Percentiles rank a stretch among this genome's conserved stretches.
Evolutionary conservation across 2,329 filamentous ascomycete species (phyloP).

Genomic region (Karstenula rhodostoma): DNA sequence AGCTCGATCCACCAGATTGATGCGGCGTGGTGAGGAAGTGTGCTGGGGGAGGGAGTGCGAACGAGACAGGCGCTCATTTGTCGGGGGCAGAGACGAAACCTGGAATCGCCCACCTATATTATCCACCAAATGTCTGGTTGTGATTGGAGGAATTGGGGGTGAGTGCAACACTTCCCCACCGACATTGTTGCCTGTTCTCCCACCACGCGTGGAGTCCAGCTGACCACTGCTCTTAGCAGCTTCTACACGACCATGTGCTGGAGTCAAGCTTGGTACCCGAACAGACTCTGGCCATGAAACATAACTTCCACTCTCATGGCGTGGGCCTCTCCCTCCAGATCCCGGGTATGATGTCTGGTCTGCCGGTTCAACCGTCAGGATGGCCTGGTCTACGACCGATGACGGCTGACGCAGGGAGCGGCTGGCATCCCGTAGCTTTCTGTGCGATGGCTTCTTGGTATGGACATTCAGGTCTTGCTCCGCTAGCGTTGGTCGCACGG

Average conservation of each 20-base stretch:
- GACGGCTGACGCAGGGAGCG: slow-evolving; percentile 22
- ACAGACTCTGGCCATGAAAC: slow-evolving; percentile 55
- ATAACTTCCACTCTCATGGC: slow-evolving; percentile 43
- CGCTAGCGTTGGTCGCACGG: slow-evolving; percentile 34
- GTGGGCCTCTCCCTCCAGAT: slow-evolving; percentile 46
- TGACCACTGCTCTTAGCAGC: slow-evolving; percentile 22
- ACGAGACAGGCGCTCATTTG: slow-evolving; percentile 27
- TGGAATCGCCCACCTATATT: slow-evolving; percentile 22
- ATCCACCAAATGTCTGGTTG: slow-evolving; percentile 17
- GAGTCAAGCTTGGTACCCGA: slow-evolving; percentile 27
- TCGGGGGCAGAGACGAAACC: slow-evolving; percentile 29
- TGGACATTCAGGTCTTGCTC: slow-evolving; percentile 34
- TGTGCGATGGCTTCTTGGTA: slow-evolving; percentile 18
- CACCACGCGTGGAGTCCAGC: slow-evolving; percentile 14
- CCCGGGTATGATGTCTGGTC: slow-evolving; percentile 47
- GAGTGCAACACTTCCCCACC: slow-evolving; percentile 17
- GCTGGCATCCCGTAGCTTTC: slow-evolving; percentile 14
- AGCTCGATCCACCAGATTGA: slow-evolving; percentile 25
- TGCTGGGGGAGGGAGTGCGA: slow-evolving; percentile 35
- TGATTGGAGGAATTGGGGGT: slow-evolving; percentile 17
- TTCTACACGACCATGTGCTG: slow-evolving; percentile 17
- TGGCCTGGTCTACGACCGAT: slow-evolving; percentile 25
- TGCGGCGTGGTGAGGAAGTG: slow-evolving; percentile 28
- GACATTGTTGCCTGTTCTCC: slow-evolving; percentile 7
- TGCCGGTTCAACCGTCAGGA: slow-evolving; percentile 43